A percentile compares a stretch with the other conserved stretches of the same genome.
Conservation (phyloP, 331 rosid genomes). For the Malus hybrid region DNA sequence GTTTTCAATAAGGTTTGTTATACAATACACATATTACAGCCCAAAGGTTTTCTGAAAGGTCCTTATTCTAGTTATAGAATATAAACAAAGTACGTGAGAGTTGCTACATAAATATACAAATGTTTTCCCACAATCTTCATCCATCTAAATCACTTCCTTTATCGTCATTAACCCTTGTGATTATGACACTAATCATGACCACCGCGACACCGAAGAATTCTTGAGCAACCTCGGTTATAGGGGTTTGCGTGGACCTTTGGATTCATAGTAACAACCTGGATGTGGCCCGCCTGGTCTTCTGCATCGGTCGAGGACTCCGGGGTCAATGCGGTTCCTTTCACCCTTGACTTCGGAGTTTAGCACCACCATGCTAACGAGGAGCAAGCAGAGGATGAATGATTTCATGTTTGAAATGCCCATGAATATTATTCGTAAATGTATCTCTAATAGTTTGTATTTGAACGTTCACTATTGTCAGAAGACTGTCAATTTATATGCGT, state of each 20-base stretch:
- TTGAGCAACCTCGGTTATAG: not conserved
- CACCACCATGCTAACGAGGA: not conserved
- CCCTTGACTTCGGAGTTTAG: not conserved
- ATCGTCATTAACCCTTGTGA: too few relatives aligned
- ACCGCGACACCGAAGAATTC: not conserved
- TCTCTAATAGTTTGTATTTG: too few relatives aligned
- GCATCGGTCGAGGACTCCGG: not conserved
- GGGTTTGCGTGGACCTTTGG: not conserved
- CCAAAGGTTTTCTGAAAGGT: too few relatives aligned
- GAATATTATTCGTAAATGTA: not conserved
- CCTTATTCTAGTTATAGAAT: too few relatives aligned
- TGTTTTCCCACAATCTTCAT: not conserved
- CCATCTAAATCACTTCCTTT: too few relatives aligned
- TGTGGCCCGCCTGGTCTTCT: not conserved
- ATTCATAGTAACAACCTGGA: not conserved
- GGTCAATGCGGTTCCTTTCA: not conserved
- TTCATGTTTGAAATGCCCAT: not conserved
- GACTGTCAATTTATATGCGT: too few relatives aligned
- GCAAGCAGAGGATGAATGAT: not conserved
- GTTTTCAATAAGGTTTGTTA: too few relatives aligned
- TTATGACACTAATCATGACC: not conserved
- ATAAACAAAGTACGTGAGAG: too few relatives aligned
- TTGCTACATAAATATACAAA: too few relatives aligned
- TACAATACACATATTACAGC: too few relatives aligned
- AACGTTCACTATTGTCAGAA: too few relatives aligned